Evolutionary conservation across 495 filamentous ascomycete species (phyloP).

Genomic region (Copromyces sp.): DNA sequence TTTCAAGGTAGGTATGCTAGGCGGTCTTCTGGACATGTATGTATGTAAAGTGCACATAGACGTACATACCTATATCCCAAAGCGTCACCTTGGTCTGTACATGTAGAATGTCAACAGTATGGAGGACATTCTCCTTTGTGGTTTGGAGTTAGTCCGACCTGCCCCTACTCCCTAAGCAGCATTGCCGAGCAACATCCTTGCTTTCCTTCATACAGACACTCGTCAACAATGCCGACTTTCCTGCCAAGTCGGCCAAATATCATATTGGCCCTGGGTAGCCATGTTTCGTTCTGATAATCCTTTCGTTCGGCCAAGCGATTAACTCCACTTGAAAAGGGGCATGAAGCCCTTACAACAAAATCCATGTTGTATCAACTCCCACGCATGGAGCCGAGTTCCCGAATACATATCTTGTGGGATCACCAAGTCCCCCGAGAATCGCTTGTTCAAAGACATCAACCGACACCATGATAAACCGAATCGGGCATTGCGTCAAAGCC

Average conservation of each 20-base stretch:
- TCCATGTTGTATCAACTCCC: not conserved
- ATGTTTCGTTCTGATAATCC: slow-evolving; percentile 13
- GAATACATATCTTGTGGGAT: not conserved
- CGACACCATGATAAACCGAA: not conserved
- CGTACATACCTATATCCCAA: not conserved
- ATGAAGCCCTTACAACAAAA: not conserved
- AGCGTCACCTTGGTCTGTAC: not conserved
- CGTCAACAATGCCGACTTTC: not conserved
- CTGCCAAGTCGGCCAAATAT: not conserved
- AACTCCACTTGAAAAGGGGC: slow-evolving; percentile 2
- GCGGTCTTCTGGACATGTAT: not conserved
- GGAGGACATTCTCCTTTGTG: not conserved
- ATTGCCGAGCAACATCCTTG: not conserved
- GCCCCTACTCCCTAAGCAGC: not conserved
- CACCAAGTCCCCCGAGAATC: not conserved
- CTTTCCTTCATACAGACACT: not conserved
- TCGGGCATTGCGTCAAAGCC: not conserved
- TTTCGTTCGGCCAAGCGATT: not conserved
- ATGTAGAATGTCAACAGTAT: not conserved
- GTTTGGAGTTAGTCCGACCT: not conserved
- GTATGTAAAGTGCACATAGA: not conserved
- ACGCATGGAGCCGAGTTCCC: not conserved
- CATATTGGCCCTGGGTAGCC: not conserved
- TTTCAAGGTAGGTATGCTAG: not conserved
- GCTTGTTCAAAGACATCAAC: not conserved